Evolutionary conservation across 2,329 filamentous ascomycete species (phyloP).

Genomic region (Cercospora zeina): DNA sequence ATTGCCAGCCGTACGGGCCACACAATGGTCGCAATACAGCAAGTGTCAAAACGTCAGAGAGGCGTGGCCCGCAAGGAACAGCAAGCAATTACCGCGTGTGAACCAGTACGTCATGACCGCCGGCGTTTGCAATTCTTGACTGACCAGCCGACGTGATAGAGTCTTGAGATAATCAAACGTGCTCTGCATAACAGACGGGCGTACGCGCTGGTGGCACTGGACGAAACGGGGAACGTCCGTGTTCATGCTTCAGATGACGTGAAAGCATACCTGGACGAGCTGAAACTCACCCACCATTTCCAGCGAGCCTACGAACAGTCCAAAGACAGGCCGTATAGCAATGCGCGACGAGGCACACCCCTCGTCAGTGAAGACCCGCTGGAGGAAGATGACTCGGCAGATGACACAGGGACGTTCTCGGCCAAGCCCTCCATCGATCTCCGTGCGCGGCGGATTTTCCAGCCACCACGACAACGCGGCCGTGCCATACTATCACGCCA

Average conservation of each 20-base stretch:
- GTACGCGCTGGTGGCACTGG: constrained; percentile 22
- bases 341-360: neutral
- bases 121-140: neutral
- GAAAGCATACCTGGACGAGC: constrained; percentile 19
- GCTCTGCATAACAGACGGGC: constrained; percentile 13
- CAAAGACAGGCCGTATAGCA: neutral
- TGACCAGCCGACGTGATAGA: constrained; percentile 7
- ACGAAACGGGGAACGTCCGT: constrained; percentile 21
- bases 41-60: neutral
- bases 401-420: neutral
- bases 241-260: constrained; percentile 17
- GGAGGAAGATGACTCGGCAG: constrained; percentile 3
- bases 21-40: neutral
- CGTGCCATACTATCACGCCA: constrained; percentile 21
- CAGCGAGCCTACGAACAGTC: constrained; percentile 15
- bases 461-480: constrained; percentile 18
- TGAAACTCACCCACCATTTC: constrained; percentile 8
- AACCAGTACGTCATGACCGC: neutral
- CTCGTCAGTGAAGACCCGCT: constrained; percentile 4
- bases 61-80: neutral
- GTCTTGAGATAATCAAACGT: constrained; percentile 12
- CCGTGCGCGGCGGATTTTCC: constrained; percentile 8
- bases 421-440: neutral
- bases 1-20: neutral
- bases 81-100: neutral